A percentile compares a stretch with the other conserved stretches of the same genome.
Evolutionary conservation across 1,139 yeast genomes (phyloP).

Genomic region (Candida tunisiensis): DNA sequence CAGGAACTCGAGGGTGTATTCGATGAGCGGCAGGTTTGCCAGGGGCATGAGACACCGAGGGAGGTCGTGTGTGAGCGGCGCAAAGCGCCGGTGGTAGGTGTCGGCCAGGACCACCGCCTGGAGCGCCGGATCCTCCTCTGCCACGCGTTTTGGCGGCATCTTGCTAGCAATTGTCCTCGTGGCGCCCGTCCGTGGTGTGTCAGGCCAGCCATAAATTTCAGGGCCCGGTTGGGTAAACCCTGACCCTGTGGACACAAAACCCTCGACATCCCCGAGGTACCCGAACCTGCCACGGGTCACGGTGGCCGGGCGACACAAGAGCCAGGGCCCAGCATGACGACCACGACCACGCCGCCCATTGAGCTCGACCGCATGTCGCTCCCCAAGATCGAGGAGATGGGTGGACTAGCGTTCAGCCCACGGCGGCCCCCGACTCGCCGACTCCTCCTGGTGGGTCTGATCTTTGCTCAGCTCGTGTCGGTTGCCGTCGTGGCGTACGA

Average conservation of each 20-base stretch:
- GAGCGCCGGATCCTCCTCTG: conserved; percentile 17
- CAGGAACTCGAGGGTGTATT: conserved; percentile 83
- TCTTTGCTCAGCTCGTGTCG: neutral
- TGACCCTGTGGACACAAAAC: neutral
- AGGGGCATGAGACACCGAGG: conserved; percentile 78
- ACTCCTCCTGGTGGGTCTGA: neutral
- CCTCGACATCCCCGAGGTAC: neutral
- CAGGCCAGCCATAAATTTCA: neutral
- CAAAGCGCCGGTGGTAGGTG: conserved; percentile 78
- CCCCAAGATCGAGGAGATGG: neutral
- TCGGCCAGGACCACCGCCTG: conserved; percentile 94
- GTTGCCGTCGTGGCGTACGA: conserved; percentile 3
- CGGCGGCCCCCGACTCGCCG: neutral
- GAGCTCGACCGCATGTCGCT: too few relatives aligned
- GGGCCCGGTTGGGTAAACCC: neutral
- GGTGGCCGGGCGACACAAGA: neutral
- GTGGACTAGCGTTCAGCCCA: neutral
- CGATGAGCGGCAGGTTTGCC: conserved; percentile 86
- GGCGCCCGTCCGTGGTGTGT: too few relatives aligned
- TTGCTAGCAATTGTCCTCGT: neutral
- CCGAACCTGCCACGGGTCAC: neutral
- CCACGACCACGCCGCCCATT: too few relatives aligned
- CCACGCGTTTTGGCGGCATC: neutral
- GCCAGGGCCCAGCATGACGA: too few relatives aligned
- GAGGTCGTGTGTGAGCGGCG: conserved; percentile 71